Conservation (phyloP, 2,329 filamentous ascomycete genomes). For the Fusarium guadeloupense region DNA sequence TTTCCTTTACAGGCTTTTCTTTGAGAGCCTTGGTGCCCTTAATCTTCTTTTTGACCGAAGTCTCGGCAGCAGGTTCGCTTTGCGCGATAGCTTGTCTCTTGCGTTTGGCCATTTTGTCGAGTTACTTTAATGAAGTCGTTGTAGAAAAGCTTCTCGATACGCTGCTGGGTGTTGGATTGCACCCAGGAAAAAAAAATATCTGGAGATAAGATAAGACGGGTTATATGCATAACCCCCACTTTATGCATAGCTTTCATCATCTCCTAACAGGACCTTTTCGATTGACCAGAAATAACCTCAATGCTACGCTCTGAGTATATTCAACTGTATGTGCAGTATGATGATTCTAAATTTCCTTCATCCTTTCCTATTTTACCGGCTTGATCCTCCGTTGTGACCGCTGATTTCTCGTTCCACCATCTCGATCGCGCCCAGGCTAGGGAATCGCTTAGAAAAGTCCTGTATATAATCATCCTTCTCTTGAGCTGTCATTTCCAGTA, state of each 20-base stretch:
- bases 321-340: conserved; percentile 35
- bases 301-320: conserved; percentile 41
- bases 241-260: conserved; percentile 23
- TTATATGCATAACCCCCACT: conserved; percentile 38
- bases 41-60: conserved; percentile 43
- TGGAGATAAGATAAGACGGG: conserved; percentile 46
- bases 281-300: conserved; percentile 13
- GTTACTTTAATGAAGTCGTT: conserved; percentile 18
- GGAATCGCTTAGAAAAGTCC: conserved; percentile 85
- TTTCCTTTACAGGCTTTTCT: conserved; percentile 25
- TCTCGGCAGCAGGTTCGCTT: conserved; percentile 39
- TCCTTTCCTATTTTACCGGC: conserved; percentile 32
- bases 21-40: conserved; percentile 30
- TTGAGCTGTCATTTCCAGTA: conserved; percentile 63
- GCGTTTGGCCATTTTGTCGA: conserved; percentile 57
- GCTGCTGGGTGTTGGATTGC: neutral
- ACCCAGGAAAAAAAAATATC: conserved; percentile 39
- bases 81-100: conserved; percentile 54
- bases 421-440: conserved; percentile 84
- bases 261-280: neutral
- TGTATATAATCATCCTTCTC: conserved; percentile 72
- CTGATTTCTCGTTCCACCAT: conserved; percentile 77
- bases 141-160: conserved; percentile 8
- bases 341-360: conserved; percentile 19
- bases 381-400: conserved; percentile 44